A percentile compares a stretch with the other conserved stretches of the same genome.
Evolutionary conservation across 768 basidiomycete species (phyloP).

Genomic region (Phaeotremella skinneri): DNA sequence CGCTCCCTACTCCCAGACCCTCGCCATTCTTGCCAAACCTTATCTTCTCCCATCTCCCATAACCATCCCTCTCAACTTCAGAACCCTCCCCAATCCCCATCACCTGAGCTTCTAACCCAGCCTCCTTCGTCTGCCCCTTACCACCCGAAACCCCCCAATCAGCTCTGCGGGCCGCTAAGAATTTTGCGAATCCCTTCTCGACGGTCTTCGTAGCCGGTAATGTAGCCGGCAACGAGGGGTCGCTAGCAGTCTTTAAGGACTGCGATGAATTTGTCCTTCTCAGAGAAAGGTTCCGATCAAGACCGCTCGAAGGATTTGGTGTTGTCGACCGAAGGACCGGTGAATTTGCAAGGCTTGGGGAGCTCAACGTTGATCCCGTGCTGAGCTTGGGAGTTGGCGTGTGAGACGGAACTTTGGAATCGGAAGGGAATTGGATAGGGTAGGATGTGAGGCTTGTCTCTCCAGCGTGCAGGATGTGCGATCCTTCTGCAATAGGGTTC

Average conservation of each 20-base stretch:
- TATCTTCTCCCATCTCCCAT: conserved; percentile 29
- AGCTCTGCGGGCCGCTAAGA: conserved; percentile 22
- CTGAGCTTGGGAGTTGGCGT: conserved; percentile 15
- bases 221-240: background rate
- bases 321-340: conserved; percentile 1
- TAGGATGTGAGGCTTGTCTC: conserved; percentile 27
- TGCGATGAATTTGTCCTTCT: background rate
- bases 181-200: conserved; percentile 36
- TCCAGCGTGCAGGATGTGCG: conserved; percentile 30
- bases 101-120: conserved; percentile 5
- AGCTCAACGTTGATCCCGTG: conserved; percentile 13
- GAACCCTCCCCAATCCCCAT: conserved; percentile 33
- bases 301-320: conserved; percentile 5
- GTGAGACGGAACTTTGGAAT: background rate
- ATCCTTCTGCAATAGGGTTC: conserved; percentile 2
- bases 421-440: conserved; percentile 27
- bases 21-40: conserved; percentile 11
- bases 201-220: background rate
- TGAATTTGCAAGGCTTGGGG: background rate
- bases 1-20: conserved; percentile 24
- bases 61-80: conserved; percentile 38
- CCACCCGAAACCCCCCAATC: conserved; percentile 17
- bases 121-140: conserved; percentile 10
- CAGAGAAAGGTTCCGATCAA: background rate
- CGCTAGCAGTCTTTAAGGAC: background rate